Conservation (phyloP, 2,329 filamentous ascomycete genomes). For the Rhexocercosporidium sp. region DNA sequence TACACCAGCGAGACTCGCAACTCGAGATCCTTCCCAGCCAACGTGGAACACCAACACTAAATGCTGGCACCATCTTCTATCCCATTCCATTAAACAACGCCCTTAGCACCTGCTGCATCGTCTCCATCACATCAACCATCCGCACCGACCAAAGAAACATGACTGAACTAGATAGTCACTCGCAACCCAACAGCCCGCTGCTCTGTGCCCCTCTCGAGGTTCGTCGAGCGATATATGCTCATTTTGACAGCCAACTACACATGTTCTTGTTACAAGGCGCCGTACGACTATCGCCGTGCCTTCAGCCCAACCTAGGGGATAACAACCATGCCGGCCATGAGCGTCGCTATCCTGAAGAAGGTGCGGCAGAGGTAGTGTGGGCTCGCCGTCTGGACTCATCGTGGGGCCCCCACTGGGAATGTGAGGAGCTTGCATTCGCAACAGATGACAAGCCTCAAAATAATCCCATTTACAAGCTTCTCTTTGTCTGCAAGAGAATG, state of each 20-base stretch:
- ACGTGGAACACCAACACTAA: too few relatives aligned
- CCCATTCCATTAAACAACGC: too few relatives aligned
- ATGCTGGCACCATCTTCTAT: not conserved
- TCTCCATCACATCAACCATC: not conserved
- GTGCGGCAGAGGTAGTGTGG: not conserved
- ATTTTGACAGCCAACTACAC: not conserved
- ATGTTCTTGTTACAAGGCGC: not conserved
- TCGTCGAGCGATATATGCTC: conserved; percentile 11
- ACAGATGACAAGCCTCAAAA: not conserved
- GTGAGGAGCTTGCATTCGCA: not conserved
- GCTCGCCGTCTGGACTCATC: not conserved
- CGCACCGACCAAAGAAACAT: not conserved
- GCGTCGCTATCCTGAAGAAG: not conserved
- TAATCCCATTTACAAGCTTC: not conserved
- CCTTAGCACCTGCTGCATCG: not conserved
- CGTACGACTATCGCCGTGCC: not conserved
- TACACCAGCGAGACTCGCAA: too few relatives aligned
- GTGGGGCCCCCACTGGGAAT: conserved; percentile 13
- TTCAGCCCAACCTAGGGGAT: not conserved
- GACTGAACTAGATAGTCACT: not conserved
- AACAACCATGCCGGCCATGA: not conserved
- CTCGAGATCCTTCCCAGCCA: too few relatives aligned
- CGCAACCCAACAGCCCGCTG: not conserved
- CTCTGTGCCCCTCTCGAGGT: conserved; percentile 3
- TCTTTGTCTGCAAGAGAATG: conserved; percentile 6